These are phyloP conservation scores for Citrus trifoliata DNA, from an alignment of 345 rosid species.

Conservation along the genomic window DNA sequence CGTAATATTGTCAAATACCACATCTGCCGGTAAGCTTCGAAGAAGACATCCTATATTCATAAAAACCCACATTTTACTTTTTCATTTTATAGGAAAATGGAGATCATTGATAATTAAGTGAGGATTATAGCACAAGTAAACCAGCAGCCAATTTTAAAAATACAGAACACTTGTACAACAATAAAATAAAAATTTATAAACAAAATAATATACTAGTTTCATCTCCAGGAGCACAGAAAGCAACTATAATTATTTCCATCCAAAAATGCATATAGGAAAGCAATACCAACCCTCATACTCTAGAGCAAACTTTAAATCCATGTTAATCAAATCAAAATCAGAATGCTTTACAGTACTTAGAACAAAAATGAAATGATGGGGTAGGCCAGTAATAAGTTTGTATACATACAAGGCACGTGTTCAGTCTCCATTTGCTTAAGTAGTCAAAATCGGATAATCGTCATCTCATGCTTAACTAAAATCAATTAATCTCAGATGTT, in stretches of 20 bases:
- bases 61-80: slow-evolving; percentile 10
- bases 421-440: background rate
- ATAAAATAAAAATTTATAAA: slow-evolving; percentile 1
- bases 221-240: background rate
- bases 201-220: slow-evolving; percentile 2
- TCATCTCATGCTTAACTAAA: background rate
- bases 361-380: background rate
- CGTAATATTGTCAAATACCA: slow-evolving; percentile 74
- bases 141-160: background rate
- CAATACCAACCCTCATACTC: background rate
- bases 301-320: background rate
- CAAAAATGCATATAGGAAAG: background rate
- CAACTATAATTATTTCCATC: background rate
- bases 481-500: background rate
- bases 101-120: background rate
- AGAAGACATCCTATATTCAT: slow-evolving; percentile 72
- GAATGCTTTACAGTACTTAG: background rate
- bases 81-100: background rate
- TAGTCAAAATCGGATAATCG: background rate
- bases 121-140: background rate
- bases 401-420: background rate
- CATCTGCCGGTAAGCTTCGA: slow-evolving; percentile 80
- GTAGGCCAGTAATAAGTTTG: background rate
- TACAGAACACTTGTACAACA: background rate
- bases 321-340: background rate